Conservation (phyloP, 257 asterid species). For the Solanum neorickii region DNA sequence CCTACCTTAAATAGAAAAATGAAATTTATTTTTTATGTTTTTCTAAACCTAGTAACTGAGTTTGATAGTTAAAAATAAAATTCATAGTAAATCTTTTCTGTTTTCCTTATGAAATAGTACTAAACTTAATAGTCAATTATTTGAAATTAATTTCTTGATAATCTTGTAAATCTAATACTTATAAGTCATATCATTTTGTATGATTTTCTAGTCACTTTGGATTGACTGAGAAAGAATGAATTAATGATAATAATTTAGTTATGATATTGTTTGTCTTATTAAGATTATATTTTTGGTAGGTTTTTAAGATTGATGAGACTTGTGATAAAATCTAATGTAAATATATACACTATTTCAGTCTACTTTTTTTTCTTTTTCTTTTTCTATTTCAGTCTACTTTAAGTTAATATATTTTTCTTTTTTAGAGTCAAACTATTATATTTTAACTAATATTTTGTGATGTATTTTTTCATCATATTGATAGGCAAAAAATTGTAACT, state of each 20-base stretch:
- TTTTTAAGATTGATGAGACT: too few species aligned
- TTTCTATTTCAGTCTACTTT: too few species aligned
- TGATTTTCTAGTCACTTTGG: background rate
- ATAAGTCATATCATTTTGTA: background rate
- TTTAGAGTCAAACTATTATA: too few species aligned
- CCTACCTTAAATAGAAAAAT: background rate
- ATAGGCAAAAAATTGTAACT: too few species aligned
- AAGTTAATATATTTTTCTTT: too few species aligned
- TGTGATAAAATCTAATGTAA: too few species aligned
- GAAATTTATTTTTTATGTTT: too few species aligned
- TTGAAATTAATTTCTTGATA: background rate
- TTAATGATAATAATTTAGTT: background rate
- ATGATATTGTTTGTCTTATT: background rate
- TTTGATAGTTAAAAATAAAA: background rate
- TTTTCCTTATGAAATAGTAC: background rate
- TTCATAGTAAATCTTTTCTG: background rate
- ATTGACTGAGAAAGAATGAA: background rate
- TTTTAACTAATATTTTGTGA: too few species aligned
- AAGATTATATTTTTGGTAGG: background rate
- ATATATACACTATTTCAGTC: too few species aligned
- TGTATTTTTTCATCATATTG: too few species aligned
- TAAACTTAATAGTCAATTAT: background rate
- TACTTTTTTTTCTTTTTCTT: too few species aligned
- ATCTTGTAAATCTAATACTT: background rate
- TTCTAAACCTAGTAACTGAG: background rate